Base-by-base conservation (phyloP, 345 rosid genomes). In the Arabidopsis suecica region DNA sequence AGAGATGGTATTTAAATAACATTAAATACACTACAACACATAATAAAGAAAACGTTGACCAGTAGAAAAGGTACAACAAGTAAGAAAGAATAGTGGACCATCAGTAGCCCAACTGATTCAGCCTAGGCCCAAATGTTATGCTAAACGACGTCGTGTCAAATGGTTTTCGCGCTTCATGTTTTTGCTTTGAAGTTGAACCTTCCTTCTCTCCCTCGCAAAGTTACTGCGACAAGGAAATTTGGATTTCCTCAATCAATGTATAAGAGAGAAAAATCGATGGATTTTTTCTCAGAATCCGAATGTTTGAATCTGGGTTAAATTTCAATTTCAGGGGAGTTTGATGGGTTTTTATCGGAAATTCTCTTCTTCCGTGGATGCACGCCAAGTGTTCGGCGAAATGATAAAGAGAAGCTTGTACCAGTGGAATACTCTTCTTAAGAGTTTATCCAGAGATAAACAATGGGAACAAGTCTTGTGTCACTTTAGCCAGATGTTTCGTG, bases 321-420 rank as follows among this genome's bases (percentile, higher is more conserved):
- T 7, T 57, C 32, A 7, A 7, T 33, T 33, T 14, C 18, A 2
- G 20, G 38, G 14, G 10, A 22, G 7, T 8, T 38, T 4, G 14
- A 40, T 68, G 38, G 7, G 23, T 3, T 42, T 49, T 0, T 49
- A 50, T 0, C 34, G 76, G 0, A 49, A 66, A 3, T 58, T 68
- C 5, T 57, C 63, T 22, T 66, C 81, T 38, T 50, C 80, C 1
- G 69, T 69, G 6, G 40, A 48, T 67, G 90, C 88, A 30, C 81
- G 79, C 69, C 82, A 76, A 41, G 2, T 88, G 83, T 86, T 86
- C 84, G 88, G 58, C 48, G 82, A 86, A 82, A 82, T 76, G 75
- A 80, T 86, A 5, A 73, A 69, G 3, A 76, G 82, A 68, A 83
- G 81, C 38, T 74, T 81, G 47, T 82, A 61, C 74, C 84, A 83